phyloP scores from a whole-genome alignment of 306 rosid species.

The Potentilla sterilis region DNA sequence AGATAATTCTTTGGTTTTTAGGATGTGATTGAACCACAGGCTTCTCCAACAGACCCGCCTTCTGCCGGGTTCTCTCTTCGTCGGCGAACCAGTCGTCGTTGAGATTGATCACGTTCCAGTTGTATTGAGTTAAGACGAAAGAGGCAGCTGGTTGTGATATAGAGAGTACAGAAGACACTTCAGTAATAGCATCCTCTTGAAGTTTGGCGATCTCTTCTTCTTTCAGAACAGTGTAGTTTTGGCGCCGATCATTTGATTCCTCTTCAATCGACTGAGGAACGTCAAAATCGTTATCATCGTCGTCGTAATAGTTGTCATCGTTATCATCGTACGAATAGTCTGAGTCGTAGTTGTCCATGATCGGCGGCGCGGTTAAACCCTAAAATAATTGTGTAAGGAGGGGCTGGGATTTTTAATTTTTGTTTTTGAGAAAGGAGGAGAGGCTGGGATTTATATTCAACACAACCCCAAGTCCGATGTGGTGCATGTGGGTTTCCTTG shows the following conservation, averaged over 20 bases:
- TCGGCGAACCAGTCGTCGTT: conserved; percentile 1
- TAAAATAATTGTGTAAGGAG: neutral
- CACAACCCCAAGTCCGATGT: neutral
- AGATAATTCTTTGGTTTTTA: neutral
- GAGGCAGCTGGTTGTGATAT: neutral
- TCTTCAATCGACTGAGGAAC: no score
- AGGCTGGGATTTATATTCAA: neutral
- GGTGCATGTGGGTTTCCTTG: neutral
- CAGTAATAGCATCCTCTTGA: neutral
- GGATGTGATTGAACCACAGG: neutral
- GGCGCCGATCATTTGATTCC: neutral
- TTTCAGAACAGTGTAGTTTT: neutral
- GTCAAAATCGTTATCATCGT: no score
- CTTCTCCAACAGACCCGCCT: neutral
- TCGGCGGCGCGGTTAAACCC: neutral
- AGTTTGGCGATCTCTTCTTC: neutral
- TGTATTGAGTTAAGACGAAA: neutral
- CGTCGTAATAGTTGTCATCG: no score
- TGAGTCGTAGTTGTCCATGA: neutral
- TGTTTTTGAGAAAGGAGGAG: neutral
- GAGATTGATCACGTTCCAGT: neutral
- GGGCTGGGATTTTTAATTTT: neutral
- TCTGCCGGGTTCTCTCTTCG: neutral
- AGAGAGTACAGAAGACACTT: neutral
- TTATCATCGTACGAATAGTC: neutral